These are phyloP conservation scores for Zangia roseola DNA, from an alignment of 768 basidiomycete species.

Conservation along the genomic window DNA sequence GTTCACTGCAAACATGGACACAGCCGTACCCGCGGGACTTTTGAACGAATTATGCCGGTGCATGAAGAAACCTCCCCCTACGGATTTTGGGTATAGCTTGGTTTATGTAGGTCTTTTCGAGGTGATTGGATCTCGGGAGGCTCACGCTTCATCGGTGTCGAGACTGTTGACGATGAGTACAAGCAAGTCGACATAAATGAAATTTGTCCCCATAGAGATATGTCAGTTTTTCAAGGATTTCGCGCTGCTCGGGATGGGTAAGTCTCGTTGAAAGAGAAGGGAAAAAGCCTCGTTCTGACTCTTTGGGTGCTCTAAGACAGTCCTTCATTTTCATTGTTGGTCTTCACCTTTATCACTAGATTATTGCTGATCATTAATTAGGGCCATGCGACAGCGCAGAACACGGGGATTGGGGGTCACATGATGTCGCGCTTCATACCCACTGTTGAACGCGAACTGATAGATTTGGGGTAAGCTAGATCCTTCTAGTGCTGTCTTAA, in stretches of 20 bases:
- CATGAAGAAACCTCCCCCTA: background rate
- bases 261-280: no score
- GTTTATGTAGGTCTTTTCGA: slow-evolving; percentile 5
- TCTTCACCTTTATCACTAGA: background rate
- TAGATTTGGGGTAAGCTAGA: slow-evolving; percentile 11
- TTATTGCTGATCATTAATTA: background rate
- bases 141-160: no score
- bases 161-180: no score
- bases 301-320: background rate
- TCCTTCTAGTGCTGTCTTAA: no score
- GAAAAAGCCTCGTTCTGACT: no score
- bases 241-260: no score
- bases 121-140: no score
- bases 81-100: slow-evolving; percentile 4
- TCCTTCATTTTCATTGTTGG: slow-evolving; percentile 70
- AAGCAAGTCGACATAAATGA: no score
- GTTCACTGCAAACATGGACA: slow-evolving; percentile 17
- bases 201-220: no score
- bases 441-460: slow-evolving; percentile 12
- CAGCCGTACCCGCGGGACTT: background rate
- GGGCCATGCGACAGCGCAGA: slow-evolving; percentile 14
- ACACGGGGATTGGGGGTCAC: slow-evolving; percentile 11
- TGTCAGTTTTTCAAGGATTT: no score
- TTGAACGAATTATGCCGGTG: background rate
- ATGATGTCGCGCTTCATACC: slow-evolving; percentile 10